Conservation (phyloP, 208 protist species). For the Leishmania tarentolae region DNA sequence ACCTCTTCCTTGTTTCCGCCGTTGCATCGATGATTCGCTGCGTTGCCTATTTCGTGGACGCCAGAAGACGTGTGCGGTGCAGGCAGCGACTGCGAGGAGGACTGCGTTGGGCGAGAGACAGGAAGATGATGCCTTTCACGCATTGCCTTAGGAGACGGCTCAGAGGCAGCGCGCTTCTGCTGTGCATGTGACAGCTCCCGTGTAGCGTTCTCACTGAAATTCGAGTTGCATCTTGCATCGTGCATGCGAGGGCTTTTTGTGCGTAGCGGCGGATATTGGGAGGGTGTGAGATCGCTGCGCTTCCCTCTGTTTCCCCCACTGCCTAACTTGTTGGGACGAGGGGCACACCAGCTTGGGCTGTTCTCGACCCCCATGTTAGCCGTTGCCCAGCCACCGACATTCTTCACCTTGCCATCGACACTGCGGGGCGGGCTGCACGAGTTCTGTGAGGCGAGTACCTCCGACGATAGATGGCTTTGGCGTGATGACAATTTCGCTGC, state of each 20-base stretch:
- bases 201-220: neutral
- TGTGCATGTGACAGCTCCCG: neutral
- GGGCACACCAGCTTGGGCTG: neutral
- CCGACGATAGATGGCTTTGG: neutral
- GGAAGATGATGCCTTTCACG: neutral
- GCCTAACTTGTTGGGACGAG: neutral
- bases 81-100: neutral
- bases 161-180: neutral
- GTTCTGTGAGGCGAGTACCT: neutral
- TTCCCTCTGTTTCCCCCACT: neutral
- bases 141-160: constrained; percentile 1
- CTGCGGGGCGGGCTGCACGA: neutral
- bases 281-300: neutral
- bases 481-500: neutral
- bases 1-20: neutral
- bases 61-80: neutral
- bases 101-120: neutral
- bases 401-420: neutral
- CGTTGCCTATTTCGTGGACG: neutral
- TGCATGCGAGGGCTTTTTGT: neutral
- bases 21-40: neutral
- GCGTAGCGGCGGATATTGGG: neutral
- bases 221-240: constrained; percentile 1
- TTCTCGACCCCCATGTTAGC: neutral
- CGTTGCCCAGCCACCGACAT: neutral